Evolutionary conservation across 805 yeast species (phyloP).

Genomic region (Wickerhamomyces hampshirensis): DNA sequence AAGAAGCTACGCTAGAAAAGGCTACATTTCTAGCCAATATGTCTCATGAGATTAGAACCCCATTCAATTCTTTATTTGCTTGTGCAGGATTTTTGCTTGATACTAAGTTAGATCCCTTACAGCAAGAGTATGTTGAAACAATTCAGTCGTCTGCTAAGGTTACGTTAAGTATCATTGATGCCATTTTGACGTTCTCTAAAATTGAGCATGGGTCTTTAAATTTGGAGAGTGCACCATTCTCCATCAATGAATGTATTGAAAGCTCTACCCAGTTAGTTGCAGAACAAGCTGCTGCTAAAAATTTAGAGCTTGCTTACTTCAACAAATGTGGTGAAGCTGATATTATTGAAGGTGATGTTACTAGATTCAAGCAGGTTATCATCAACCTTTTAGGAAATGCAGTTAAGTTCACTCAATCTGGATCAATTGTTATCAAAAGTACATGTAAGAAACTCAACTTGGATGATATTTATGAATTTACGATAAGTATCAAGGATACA

Average conservation of each 20-base stretch:
- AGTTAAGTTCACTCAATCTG: constrained; percentile 74
- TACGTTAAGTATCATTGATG: constrained; percentile 78
- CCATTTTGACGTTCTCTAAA: constrained; percentile 83
- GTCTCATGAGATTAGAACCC: constrained; percentile 85
- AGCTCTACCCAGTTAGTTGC: constrained; percentile 85
- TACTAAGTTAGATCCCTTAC: constrained; percentile 81
- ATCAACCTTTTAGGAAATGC: constrained; percentile 83
- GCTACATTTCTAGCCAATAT: constrained; percentile 84
- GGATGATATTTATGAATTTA: constrained; percentile 42
- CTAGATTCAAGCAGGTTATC: constrained; percentile 78
- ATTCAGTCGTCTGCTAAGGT: constrained; percentile 86
- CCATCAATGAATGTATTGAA: constrained; percentile 77
- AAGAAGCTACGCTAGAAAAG: constrained; percentile 78
- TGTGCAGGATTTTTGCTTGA: constrained; percentile 86
- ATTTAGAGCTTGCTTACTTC: constrained; percentile 69
- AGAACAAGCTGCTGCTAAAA: constrained; percentile 80
- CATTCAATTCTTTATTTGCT: constrained; percentile 87
- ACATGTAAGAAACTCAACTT: constrained; percentile 36
- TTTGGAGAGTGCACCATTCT: constrained; percentile 76
- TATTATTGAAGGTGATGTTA: constrained; percentile 76
- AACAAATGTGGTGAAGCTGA: constrained; percentile 80
- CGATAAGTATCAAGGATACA: constrained; percentile 80
- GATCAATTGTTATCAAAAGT: constrained; percentile 73
- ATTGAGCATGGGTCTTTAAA: constrained; percentile 89
- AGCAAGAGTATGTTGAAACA: constrained; percentile 81